Evolutionary conservation across 352 stramenopile genomes (phyloP).

Genomic region (Phytophthora pistaciae): DNA sequence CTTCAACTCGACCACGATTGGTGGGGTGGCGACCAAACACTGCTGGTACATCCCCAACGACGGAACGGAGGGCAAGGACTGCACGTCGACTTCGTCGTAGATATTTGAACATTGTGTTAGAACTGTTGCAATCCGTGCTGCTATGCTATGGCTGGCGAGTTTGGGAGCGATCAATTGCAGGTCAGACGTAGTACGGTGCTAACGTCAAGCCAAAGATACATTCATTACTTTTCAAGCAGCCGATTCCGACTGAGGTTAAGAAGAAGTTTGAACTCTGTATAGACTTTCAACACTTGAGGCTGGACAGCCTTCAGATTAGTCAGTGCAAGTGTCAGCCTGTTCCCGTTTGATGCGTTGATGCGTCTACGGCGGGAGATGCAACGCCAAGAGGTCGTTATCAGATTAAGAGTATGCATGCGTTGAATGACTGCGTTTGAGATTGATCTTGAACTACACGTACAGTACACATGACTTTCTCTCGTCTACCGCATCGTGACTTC

Average conservation of each 20-base stretch:
- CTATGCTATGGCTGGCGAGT: background rate
- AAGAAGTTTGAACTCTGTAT: no score
- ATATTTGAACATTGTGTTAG: constrained; percentile 4
- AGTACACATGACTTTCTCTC: background rate
- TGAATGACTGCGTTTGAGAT: background rate
- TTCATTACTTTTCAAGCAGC: background rate
- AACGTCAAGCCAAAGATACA: background rate
- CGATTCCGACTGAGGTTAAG: background rate
- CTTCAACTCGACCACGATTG: constrained; percentile 46
- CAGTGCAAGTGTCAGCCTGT: background rate
- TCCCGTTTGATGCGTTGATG: background rate
- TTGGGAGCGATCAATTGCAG: background rate
- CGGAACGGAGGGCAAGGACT: constrained; percentile 44
- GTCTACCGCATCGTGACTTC: background rate
- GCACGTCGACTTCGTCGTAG: constrained; percentile 24
- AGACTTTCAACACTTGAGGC: background rate
- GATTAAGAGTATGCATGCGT: background rate
- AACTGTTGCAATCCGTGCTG: constrained; percentile 1
- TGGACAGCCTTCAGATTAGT: background rate
- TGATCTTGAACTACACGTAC: no score
- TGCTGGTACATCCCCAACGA: constrained; percentile 75
- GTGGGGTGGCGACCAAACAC: constrained; percentile 63
- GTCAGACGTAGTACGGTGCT: background rate
- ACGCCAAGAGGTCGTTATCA: background rate
- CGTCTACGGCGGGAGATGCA: background rate